Percentiles rank a stretch among this genome's conserved stretches.
phyloP scores from a whole-genome alignment of 2,329 filamentous ascomycete species.

The Alternaria tenuissima region DNA sequence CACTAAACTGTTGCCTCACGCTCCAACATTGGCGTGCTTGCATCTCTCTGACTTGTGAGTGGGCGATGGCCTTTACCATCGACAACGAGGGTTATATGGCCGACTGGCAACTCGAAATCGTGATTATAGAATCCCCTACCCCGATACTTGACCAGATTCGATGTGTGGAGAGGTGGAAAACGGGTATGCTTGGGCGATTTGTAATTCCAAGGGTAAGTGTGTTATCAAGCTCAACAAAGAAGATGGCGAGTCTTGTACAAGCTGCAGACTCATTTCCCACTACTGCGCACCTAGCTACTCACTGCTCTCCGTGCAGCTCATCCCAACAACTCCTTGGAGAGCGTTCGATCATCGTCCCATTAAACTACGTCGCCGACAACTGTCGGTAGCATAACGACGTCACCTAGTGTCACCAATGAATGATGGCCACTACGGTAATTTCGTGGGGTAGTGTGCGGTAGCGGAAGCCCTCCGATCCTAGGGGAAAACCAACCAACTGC shows the following conservation, averaged over 20 bases:
- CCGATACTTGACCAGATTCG: too few species aligned
- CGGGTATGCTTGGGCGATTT: background rate
- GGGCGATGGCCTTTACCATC: too few species aligned
- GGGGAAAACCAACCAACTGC: background rate
- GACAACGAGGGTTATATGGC: too few species aligned
- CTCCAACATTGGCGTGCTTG: too few species aligned
- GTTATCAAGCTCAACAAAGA: background rate
- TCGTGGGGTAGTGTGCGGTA: slow-evolving; percentile 1
- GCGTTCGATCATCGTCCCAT: background rate
- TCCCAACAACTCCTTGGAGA: background rate
- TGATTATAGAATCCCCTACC: too few species aligned
- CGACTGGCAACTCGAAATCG: too few species aligned
- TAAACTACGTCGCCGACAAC: background rate
- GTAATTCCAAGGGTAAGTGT: background rate
- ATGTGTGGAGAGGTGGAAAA: background rate
- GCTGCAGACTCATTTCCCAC: background rate
- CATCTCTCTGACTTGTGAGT: too few species aligned
- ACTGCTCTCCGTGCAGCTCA: background rate
- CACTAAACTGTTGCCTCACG: too few species aligned
- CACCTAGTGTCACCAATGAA: background rate
- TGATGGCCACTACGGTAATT: slow-evolving; percentile 5
- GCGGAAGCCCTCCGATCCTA: background rate
- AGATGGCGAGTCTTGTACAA: background rate
- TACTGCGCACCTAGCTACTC: too few species aligned
- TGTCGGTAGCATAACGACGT: slow-evolving; percentile 3